These are phyloP conservation scores for Lactarius akahatsu DNA, from an alignment of 768 basidiomycete species.

Conservation along the genomic window DNA sequence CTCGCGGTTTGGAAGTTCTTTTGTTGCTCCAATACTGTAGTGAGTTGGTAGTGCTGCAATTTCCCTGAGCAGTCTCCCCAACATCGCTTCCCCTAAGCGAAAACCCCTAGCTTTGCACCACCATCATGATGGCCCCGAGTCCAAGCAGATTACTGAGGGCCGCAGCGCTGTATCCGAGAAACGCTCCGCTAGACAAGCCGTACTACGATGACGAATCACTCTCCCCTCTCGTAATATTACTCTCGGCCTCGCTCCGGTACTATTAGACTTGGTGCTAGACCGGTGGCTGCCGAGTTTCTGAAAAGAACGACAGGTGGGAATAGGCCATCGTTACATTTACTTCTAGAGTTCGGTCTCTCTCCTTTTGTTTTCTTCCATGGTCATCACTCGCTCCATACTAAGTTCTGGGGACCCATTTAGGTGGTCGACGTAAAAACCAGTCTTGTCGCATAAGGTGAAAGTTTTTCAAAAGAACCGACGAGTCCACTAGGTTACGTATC, in stretches of 20 bases:
- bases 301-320: not conserved
- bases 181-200: too few relatives aligned
- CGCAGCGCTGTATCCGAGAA: too few relatives aligned
- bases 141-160: too few relatives aligned
- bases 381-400: not conserved
- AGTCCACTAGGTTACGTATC: not conserved
- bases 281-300: not conserved
- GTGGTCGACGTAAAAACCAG: constrained; percentile 1
- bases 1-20: too few relatives aligned
- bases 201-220: not conserved
- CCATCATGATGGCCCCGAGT: too few relatives aligned
- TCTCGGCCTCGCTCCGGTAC: not conserved
- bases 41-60: too few relatives aligned
- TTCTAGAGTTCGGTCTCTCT: not conserved
- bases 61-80: too few relatives aligned
- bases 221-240: not conserved
- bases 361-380: not conserved
- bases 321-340: not conserved
- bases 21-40: too few relatives aligned
- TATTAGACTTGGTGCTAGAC: not conserved
- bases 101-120: too few relatives aligned
- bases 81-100: too few relatives aligned
- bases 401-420: not conserved
- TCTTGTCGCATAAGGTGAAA: not conserved
- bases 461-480: not conserved